A percentile compares a stretch with the other conserved stretches of the same genome.
phyloP scores from a whole-genome alignment of 176 grass and related monocot species.

The Tillandsia leiboldiana region DNA sequence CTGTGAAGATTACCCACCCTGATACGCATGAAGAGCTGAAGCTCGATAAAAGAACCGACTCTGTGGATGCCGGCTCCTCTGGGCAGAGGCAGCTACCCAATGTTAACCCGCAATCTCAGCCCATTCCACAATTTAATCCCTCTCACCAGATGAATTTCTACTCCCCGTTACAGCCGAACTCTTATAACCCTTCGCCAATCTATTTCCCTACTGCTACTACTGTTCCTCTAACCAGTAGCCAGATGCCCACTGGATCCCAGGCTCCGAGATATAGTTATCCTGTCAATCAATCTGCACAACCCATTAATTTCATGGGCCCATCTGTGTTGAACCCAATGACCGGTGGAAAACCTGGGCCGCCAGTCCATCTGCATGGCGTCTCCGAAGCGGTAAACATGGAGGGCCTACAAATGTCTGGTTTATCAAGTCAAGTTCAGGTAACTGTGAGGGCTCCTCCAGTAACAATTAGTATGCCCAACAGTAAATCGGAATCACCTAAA shows the following conservation, averaged over 20 bases:
- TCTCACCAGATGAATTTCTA: constrained; percentile 40
- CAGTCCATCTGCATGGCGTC: constrained; percentile 4
- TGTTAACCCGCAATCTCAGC: constrained; percentile 32
- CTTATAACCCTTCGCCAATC: constrained; percentile 42
- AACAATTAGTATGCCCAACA: constrained; percentile 36
- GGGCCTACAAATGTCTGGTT: constrained; percentile 10
- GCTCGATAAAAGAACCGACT: constrained; percentile 35
- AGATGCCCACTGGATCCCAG: constrained; percentile 51
- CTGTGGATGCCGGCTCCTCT: constrained; percentile 16
- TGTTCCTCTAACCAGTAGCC: constrained; percentile 33
- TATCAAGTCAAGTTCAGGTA: constrained; percentile 19
- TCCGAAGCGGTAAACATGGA: constrained; percentile 24
- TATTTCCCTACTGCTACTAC: constrained; percentile 35
- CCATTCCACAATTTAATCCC: constrained; percentile 24
- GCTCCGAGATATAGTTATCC: constrained; percentile 38
- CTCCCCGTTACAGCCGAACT: constrained; percentile 21
- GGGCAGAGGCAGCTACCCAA: constrained; percentile 39
- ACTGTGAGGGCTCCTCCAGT: constrained; percentile 27
- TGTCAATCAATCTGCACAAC: constrained; percentile 32
- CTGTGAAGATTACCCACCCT: constrained; percentile 75
- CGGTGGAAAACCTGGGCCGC: constrained; percentile 4
- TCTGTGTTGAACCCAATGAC: constrained; percentile 23
- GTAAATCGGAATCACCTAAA: constrained; percentile 45
- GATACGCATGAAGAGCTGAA: constrained; percentile 83
- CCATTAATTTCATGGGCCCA: constrained; percentile 29